Evolutionary conservation across 805 yeast species (phyloP).

Genomic region (Sugiyamaella floridensis): DNA sequence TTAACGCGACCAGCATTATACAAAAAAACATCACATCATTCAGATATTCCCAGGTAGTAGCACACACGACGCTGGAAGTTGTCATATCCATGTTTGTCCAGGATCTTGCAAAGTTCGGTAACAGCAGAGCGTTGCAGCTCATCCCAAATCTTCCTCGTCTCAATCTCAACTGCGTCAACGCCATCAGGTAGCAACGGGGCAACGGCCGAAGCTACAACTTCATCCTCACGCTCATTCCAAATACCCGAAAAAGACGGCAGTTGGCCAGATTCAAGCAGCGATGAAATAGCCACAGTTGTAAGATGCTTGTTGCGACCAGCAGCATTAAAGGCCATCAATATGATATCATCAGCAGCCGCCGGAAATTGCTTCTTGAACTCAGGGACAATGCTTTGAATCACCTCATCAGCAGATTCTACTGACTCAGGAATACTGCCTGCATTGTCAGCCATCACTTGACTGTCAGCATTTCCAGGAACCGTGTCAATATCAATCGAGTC

Average conservation of each 20-base stretch:
- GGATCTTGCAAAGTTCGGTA: background rate
- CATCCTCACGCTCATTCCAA: background rate
- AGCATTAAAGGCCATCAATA: background rate
- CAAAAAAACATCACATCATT: background rate
- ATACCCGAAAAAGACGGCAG: background rate
- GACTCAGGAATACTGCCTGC: background rate
- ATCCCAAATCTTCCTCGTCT: background rate
- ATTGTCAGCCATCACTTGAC: background rate
- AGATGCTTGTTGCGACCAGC: background rate
- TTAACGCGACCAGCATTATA: background rate
- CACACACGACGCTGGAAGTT: background rate
- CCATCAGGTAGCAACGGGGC: background rate
- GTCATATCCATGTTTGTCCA: conserved; percentile 1
- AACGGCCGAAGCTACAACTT: background rate
- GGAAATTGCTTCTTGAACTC: background rate
- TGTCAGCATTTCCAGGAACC: background rate
- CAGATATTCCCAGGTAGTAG: background rate
- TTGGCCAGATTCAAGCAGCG: background rate
- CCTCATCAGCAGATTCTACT: background rate
- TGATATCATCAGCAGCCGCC: background rate
- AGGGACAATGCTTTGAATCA: no score
- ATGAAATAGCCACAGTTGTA: background rate
- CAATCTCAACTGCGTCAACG: background rate
- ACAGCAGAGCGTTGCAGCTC: background rate
- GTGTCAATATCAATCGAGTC: background rate